These are phyloP conservation scores for Aspergillus fumigatiaffinis DNA, from an alignment of 2,329 filamentous ascomycete species.

Conservation along the genomic window DNA sequence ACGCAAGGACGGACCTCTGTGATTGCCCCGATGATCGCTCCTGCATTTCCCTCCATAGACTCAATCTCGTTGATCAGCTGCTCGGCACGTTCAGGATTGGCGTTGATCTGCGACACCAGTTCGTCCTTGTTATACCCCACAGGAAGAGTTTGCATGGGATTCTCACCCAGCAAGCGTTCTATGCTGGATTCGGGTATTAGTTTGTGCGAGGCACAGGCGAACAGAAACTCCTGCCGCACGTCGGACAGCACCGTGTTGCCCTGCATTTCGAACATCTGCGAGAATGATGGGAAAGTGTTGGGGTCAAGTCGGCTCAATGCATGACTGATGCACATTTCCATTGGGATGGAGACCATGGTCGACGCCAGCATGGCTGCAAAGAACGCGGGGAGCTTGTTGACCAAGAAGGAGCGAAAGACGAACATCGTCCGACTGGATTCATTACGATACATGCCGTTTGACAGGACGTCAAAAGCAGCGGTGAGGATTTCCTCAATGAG, in stretches of 20 bases:
- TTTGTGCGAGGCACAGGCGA: constrained; percentile 82
- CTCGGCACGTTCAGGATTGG: constrained; percentile 71
- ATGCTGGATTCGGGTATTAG: constrained; percentile 77
- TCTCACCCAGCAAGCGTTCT: constrained; percentile 75
- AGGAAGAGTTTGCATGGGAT: constrained; percentile 74
- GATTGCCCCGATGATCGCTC: constrained; percentile 75
- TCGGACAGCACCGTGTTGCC: constrained; percentile 58
- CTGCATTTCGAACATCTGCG: constrained; percentile 60
- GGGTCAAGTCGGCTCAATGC: constrained; percentile 61
- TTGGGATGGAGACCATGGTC: constrained; percentile 56
- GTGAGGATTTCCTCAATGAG: constrained; percentile 79
- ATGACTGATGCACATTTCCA: constrained; percentile 63
- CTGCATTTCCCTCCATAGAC: constrained; percentile 86
- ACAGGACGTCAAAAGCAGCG: constrained; percentile 83
- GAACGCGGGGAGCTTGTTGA: constrained; percentile 65
- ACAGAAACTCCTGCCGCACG: constrained; percentile 78
- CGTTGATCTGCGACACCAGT: constrained; percentile 71
- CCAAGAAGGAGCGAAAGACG: constrained; percentile 78
- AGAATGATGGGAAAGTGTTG: constrained; percentile 61
- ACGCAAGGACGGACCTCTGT: constrained; percentile 54
- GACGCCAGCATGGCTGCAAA: constrained; percentile 55
- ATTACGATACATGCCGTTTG: constrained; percentile 75
- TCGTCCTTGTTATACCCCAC: constrained; percentile 72
- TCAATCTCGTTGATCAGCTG: constrained; percentile 78
- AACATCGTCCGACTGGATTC: constrained; percentile 61